Evolutionary conservation across 139 green algal species (phyloP).

Genomic region (Volvox reticuliferus): DNA sequence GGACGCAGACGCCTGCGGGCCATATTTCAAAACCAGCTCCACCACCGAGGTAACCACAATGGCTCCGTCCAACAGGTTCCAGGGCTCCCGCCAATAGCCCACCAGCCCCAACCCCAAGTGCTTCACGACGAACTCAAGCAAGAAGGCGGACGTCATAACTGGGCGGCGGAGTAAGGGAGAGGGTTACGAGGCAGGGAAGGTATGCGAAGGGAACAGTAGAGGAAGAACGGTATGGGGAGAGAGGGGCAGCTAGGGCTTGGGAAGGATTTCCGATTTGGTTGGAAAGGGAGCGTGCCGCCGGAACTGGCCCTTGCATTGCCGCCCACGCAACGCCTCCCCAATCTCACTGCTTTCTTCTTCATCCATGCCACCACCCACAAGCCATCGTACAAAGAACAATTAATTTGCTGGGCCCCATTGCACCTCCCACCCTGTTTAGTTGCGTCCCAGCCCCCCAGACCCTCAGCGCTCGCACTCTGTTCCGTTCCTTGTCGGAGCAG

Average conservation of each 20-base stretch:
- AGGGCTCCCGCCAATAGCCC: slow-evolving; percentile 70
- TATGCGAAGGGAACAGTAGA: neutral
- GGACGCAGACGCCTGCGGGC: neutral
- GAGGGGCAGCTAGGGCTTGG: neutral
- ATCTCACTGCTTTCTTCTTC: neutral
- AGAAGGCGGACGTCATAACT: slow-evolving; percentile 60
- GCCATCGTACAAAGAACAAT: too few relatives aligned
- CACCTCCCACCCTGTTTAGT: neutral
- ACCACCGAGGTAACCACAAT: slow-evolving; percentile 56
- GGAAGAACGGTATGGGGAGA: neutral
- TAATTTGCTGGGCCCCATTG: too few relatives aligned
- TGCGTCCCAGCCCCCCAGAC: neutral
- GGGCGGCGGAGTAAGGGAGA: neutral
- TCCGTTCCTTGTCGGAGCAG: neutral
- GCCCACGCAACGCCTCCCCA: neutral
- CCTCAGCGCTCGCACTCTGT: neutral
- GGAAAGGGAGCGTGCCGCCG: neutral
- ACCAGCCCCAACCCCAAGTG: slow-evolving; percentile 43
- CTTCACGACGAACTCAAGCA: slow-evolving; percentile 62
- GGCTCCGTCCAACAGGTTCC: slow-evolving; percentile 70
- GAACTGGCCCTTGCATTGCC: neutral
- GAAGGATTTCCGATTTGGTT: neutral
- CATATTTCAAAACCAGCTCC: slow-evolving; percentile 41
- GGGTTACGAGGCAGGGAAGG: neutral
- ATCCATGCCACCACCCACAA: too few relatives aligned